Evolutionary conservation across 768 basidiomycete species (phyloP).

Genomic region (Daedalea quercina): DNA sequence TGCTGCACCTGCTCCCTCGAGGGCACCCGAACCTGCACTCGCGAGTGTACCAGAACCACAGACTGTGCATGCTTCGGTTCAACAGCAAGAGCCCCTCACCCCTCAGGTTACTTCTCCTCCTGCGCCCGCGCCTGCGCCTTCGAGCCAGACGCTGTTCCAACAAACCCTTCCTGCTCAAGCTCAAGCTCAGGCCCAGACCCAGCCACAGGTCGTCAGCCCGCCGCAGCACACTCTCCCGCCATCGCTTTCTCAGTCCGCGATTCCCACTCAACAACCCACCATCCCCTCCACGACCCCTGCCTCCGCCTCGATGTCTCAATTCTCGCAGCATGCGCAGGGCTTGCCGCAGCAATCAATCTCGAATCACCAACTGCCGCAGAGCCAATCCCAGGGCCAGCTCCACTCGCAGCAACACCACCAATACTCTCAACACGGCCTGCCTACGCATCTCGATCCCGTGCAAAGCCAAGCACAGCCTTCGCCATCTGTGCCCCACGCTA

Average conservation of each 20-base stretch:
- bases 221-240: slow-evolving; percentile 13
- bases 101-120: slow-evolving; percentile 21
- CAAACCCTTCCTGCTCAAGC: slow-evolving; percentile 21
- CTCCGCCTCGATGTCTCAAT: slow-evolving; percentile 25
- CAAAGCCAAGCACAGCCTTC: slow-evolving; percentile 35
- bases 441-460: slow-evolving; percentile 58
- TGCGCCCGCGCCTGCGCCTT: slow-evolving; percentile 22
- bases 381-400: slow-evolving; percentile 11
- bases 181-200: slow-evolving; percentile 20
- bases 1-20: too few relatives aligned
- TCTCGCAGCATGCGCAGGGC: slow-evolving; percentile 22
- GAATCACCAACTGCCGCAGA: slow-evolving; percentile 16
- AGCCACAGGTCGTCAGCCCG: slow-evolving; percentile 12
- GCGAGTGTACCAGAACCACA: slow-evolving; percentile 10
- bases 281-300: slow-evolving; percentile 22
- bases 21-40: slow-evolving; percentile 9
- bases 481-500: slow-evolving; percentile 28
- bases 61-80: slow-evolving; percentile 14
- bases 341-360: slow-evolving; percentile 17
- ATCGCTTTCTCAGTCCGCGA: slow-evolving; percentile 21
- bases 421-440: slow-evolving; percentile 61
- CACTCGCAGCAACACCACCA: slow-evolving; percentile 33
- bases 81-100: slow-evolving; percentile 11
- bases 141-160: slow-evolving; percentile 17
- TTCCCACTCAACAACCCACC: slow-evolving; percentile 16